Percentiles rank a stretch among this genome's conserved stretches.
phyloP scores from a whole-genome alignment of 2,329 filamentous ascomycete species.

The Venturia oleaginea region DNA sequence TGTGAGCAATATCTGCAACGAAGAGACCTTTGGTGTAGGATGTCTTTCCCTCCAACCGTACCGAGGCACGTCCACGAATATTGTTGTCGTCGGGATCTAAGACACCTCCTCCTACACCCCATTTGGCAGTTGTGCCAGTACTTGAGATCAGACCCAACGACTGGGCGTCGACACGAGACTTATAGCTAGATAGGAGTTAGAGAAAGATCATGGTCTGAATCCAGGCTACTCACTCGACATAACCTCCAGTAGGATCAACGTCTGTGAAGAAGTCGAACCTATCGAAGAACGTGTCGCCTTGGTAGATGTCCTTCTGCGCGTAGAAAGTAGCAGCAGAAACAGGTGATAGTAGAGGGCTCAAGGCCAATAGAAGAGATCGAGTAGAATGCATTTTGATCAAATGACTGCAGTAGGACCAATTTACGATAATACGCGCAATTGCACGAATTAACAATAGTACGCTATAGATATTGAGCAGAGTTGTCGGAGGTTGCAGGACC shows the following conservation, averaged over 20 bases:
- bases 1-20: constrained; percentile 28
- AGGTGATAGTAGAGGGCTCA: not conserved
- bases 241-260: constrained; percentile 14
- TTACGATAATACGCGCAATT: constrained; percentile 6
- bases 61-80: constrained; percentile 8
- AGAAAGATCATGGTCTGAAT: not conserved
- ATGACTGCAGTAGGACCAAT: not conserved
- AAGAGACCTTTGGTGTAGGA: constrained; percentile 14
- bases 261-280: constrained; percentile 15
- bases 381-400: constrained; percentile 12
- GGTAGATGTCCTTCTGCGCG: constrained; percentile 11
- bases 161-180: not conserved
- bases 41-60: constrained; percentile 13
- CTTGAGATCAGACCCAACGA: not conserved
- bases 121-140: not conserved
- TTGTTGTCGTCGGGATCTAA: not conserved
- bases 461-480: not conserved
- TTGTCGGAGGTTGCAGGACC: not conserved
- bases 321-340: constrained; percentile 10
- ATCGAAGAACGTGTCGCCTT: constrained; percentile 11
- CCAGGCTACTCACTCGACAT: constrained; percentile 12
- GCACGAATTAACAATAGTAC: constrained; percentile 4
- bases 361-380: constrained; percentile 5
- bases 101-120: constrained; percentile 2
- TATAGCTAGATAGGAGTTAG: not conserved